A percentile compares a stretch with the other conserved stretches of the same genome.
Conservation (phyloP, 2,329 filamentous ascomycete genomes). For the Chalara sp. region DNA sequence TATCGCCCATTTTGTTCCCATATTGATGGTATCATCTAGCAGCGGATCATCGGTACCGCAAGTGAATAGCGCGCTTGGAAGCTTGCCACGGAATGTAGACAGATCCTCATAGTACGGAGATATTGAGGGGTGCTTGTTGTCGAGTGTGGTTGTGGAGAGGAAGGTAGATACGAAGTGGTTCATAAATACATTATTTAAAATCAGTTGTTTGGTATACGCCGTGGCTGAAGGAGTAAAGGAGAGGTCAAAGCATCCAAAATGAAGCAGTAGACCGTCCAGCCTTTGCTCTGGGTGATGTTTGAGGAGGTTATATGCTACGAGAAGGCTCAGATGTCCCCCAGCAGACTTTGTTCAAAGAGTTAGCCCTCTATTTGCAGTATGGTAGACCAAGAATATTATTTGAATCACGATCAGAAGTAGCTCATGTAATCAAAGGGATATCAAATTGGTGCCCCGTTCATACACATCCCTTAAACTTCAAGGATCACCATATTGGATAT, state of each 20-base stretch:
- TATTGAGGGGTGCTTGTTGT: slow-evolving; percentile 37
- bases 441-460: slow-evolving; percentile 8
- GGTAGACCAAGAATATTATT: too few relatives aligned
- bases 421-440: too few relatives aligned
- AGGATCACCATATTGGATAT: slow-evolving; percentile 8
- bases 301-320: slow-evolving; percentile 41
- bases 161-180: slow-evolving; percentile 38
- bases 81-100: slow-evolving; percentile 22
- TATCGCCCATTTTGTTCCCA: slow-evolving; percentile 47
- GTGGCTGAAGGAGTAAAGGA: slow-evolving; percentile 33
- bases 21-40: slow-evolving; percentile 44
- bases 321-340: slow-evolving; percentile 41
- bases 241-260: slow-evolving; percentile 46
- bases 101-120: slow-evolving; percentile 44
- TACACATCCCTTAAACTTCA: slow-evolving; percentile 15
- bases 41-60: slow-evolving; percentile 48
- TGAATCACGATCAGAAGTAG: too few relatives aligned
- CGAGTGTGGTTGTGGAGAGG: slow-evolving; percentile 34
- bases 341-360: slow-evolving; percentile 41
- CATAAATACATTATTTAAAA: slow-evolving; percentile 41
- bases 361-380: too few relatives aligned
- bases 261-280: slow-evolving; percentile 42
- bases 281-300: slow-evolving; percentile 30
- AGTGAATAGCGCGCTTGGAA: slow-evolving; percentile 48
- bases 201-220: slow-evolving; percentile 16